Percentiles rank a stretch among this genome's conserved stretches.
Conservation (phyloP, 2,329 filamentous ascomycete genomes). For the Ilyonectria robusta region DNA sequence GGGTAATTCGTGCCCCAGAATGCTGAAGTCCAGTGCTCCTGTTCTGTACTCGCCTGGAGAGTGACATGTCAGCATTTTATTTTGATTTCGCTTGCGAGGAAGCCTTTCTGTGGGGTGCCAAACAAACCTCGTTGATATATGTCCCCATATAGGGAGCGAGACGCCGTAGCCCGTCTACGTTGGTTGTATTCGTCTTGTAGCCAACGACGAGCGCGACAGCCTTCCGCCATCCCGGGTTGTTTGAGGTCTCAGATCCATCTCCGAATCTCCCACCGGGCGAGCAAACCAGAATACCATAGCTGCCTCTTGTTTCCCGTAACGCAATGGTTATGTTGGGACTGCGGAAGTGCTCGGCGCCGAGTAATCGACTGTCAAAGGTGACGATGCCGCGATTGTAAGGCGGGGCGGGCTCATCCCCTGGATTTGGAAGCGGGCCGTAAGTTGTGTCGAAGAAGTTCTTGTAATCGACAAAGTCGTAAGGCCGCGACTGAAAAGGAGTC, state of each 20-base stretch:
- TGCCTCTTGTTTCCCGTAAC: neutral
- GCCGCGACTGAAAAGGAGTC: neutral
- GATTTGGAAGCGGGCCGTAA: neutral
- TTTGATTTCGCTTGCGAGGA: too few species aligned
- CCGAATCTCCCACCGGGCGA: neutral
- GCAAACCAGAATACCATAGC: neutral
- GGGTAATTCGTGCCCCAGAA: neutral
- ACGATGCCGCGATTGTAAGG: neutral
- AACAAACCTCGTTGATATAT: neutral
- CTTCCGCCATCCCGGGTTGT: neutral
- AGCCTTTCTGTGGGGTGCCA: neutral
- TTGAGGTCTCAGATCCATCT: neutral
- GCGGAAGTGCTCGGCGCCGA: neutral
- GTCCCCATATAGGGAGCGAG: neutral
- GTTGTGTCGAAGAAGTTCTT: constrained; percentile 1
- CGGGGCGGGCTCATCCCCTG: neutral
- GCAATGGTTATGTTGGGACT: neutral
- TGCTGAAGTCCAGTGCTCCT: neutral
- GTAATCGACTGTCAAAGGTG: neutral
- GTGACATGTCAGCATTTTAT: neutral
- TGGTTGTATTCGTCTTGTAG: neutral
- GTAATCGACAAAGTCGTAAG: neutral
- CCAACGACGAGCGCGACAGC: neutral
- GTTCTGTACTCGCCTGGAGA: neutral
- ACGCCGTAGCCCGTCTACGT: neutral